Evolutionary conservation across 768 basidiomycete genomes (phyloP).

Genomic region (Agrocybe praecox): DNA sequence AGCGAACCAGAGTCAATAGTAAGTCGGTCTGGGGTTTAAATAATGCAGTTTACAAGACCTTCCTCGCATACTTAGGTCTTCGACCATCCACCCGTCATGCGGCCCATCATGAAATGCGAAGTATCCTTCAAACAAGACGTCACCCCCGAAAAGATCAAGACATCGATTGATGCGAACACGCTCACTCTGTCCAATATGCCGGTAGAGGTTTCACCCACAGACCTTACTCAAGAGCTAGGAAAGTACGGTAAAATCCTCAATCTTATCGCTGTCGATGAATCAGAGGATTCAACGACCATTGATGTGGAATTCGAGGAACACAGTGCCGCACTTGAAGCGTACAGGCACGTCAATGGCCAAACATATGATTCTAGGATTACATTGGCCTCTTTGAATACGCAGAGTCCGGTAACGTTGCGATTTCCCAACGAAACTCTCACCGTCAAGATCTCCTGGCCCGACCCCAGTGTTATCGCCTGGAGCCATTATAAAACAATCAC

Average conservation of each 20-base stretch:
- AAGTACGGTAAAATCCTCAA: slow-evolving; percentile 30
- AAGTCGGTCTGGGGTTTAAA: not conserved
- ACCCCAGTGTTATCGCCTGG: slow-evolving; percentile 46
- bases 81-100: slow-evolving; percentile 21
- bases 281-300: slow-evolving; percentile 15
- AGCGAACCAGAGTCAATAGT: not conserved
- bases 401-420: slow-evolving; percentile 13
- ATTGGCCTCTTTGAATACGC: slow-evolving; percentile 27
- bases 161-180: slow-evolving; percentile 39
- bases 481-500: slow-evolving; percentile 44
- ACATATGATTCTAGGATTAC: slow-evolving; percentile 24
- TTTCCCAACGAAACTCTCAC: slow-evolving; percentile 11
- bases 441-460: slow-evolving; percentile 47
- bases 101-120: slow-evolving; percentile 28
- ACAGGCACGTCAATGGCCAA: slow-evolving; percentile 32
- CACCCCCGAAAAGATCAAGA: slow-evolving; percentile 30
- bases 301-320: slow-evolving; percentile 31
- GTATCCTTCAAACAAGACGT: slow-evolving; percentile 36
- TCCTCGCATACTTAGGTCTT: slow-evolving; percentile 11
- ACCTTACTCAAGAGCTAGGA: slow-evolving; percentile 31
- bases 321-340: slow-evolving; percentile 33
- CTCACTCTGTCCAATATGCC: slow-evolving; percentile 46
- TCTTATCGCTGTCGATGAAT: slow-evolving; percentile 20
- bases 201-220: slow-evolving; percentile 22
- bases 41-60: not conserved